Evolutionary conservation across 495 filamentous ascomycete genomes (phyloP).

Genomic region (Penicillium turbatum): DNA sequence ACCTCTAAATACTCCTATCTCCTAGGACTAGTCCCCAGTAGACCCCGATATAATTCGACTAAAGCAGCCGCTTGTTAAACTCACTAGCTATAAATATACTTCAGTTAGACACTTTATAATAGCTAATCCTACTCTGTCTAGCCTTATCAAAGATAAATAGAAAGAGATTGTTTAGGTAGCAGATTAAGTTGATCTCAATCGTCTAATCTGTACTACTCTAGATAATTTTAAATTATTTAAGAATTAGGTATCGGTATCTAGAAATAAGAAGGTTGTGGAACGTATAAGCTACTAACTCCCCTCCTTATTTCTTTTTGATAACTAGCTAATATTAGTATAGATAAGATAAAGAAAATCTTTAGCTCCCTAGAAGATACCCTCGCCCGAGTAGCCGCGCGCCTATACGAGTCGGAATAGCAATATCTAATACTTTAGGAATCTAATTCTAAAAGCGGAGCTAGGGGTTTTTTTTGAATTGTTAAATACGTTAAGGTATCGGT

Average conservation of each 20-base stretch:
- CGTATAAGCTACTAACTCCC: constrained; percentile 12
- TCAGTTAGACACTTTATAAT: background rate
- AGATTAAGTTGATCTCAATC: constrained; percentile 16
- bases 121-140: constrained; percentile 5
- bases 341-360: too few relatives aligned
- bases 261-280: constrained; percentile 20
- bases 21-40: constrained; percentile 8
- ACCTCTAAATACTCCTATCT: constrained; percentile 17
- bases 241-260: constrained; percentile 17
- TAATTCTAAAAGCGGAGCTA: background rate
- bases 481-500: background rate
- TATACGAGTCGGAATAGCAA: constrained; percentile 10
- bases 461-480: constrained; percentile 1
- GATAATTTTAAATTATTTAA: constrained; percentile 24
- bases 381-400: background rate
- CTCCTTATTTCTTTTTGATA: constrained; percentile 7
- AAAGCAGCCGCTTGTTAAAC: constrained; percentile 11
- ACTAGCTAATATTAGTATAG: too few relatives aligned
- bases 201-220: constrained; percentile 19
- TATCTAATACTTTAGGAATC: constrained; percentile 13
- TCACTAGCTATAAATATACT: constrained; percentile 3
- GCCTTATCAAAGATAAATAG: background rate
- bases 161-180: constrained; percentile 9
- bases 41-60: constrained; percentile 11
- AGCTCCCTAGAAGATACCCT: constrained; percentile 13